Evolutionary conservation across 345 rosid species (phyloP), one percentile per base, ranked within the genome.

Genomic region (Hibiscus trionum): DNA sequence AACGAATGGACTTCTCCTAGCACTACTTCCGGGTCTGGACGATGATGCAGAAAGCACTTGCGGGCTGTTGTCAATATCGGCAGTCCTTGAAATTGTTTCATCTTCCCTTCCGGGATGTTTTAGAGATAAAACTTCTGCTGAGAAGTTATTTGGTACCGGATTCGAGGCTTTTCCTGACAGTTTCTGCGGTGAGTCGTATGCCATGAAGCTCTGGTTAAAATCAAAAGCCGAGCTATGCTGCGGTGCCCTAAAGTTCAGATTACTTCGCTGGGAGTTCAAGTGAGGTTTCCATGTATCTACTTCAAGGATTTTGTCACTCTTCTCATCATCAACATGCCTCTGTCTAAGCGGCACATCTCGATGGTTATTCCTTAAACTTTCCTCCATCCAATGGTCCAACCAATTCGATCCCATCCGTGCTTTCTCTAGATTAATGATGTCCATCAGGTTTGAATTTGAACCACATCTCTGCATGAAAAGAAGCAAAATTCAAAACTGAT

Each of bases 271-370:
- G 71, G 82, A 75, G 71, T 77, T 76, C 67, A 79, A 80, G 73
- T 67, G 88, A 58, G 97, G 96, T 84, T 85, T 92, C 99, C 99
- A 95, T 35, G 99, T 95, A 73, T 93, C 99, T 2, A 96, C 95
- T 80, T 93, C 97, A 10, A 96, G 86, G 64, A 96, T 90, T 86
- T 96, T 96, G 85, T 89, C 93, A 53, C 80, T 79, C 77, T 77
- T 83, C 74, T 84, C 90, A 29, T 84, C 89, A 66, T 91, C 94
- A 49, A 57, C 70, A 12, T 71, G 68, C 72, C 80, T 68, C 26
- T 61, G 80, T 81, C 77, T 76, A 44, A 29, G 55, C 21, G 76
- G 59, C 71, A 74, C 79, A 47, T 46, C 76, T 15, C 73, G 73
- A 8, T 67, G 58, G 69, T 77, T 78, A 66, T 80, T 84, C 90